Evolutionary conservation across 2,329 filamentous ascomycete species (phyloP), one percentile per base, ranked within the genome.

Genomic region (Fusarium sp.): DNA sequence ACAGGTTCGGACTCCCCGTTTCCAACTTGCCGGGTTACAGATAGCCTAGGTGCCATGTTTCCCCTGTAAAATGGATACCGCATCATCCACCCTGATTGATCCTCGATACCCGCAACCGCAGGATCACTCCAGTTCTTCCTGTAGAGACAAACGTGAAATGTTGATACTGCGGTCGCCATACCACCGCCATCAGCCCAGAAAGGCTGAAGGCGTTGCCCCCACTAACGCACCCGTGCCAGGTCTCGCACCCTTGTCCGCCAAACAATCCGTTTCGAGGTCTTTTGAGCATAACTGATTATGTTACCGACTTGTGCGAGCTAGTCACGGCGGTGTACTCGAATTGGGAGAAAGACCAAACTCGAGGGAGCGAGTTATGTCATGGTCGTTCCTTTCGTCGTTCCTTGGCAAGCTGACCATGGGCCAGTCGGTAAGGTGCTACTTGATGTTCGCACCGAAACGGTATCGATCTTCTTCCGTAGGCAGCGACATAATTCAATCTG

Each of bases 401-500:
- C n/a, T n/a, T n/a, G 30, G 52, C 28, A n/a, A 31, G 30, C 52
- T 31, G 41, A 28, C 15, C 37, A 27, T 30, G 36, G 30, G 16
- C 39, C 13, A 46, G 36, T 30, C 13, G 46, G 46, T 50, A 50
- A 50, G 23, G 31, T 31, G 16, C 46, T 16, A 16, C 46, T 18
- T 27, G 34, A 50, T 7, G 46, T 60, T 58, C 50, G 68, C 53
- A 68, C 63, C 31, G 36, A 71, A 68, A 54, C n/a, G 65, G 64
- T 23, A 68, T 68, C 39, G 67, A 68, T 70, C 68, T 39, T 50
- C 68, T 65, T 47, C 53, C 55, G 41, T 31, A 70, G 67, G 68
- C 64, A 70, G 52, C 68, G 46, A 68, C 36, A 71, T n/a, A n/a
- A 71, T 55, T 54, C 55, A 62, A 70, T 65, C 59, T 58, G 44